Evolutionary conservation across 176 grass and related monocot species (phyloP).

Genomic region (Zea mays): DNA sequence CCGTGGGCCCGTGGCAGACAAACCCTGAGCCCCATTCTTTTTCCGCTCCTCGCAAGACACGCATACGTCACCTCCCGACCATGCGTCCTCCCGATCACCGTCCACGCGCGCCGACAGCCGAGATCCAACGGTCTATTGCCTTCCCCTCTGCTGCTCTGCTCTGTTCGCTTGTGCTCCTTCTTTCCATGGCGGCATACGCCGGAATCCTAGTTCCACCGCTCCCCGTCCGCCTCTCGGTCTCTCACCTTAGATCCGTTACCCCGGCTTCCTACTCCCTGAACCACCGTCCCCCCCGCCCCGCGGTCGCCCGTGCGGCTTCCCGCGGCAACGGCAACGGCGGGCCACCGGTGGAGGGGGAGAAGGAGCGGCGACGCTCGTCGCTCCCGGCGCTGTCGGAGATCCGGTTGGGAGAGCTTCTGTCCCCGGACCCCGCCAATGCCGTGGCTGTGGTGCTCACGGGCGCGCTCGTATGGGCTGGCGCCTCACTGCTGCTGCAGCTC

Average conservation of each 20-base stretch:
- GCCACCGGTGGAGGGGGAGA: constrained; percentile 31
- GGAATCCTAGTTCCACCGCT: constrained; percentile 18
- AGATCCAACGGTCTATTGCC: background rate
- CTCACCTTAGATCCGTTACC: background rate
- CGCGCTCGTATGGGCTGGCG: constrained; percentile 36
- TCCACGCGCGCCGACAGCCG: background rate
- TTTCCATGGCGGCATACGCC: constrained; percentile 39
- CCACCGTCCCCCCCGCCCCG: background rate
- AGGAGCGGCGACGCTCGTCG: background rate
- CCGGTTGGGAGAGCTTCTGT: constrained; percentile 40
- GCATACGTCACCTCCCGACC: background rate
- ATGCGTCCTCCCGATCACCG: background rate
- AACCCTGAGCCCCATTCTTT: too few species aligned
- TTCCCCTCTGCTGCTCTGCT: background rate
- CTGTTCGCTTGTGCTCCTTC: too few species aligned
- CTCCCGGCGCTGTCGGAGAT: constrained; percentile 35
- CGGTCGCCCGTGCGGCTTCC: background rate
- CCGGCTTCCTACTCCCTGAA: background rate
- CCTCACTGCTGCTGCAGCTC: constrained; percentile 44
- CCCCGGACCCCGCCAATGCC: constrained; percentile 43
- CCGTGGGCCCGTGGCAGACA: too few species aligned
- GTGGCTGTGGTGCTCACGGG: constrained; percentile 32
- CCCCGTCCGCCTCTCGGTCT: background rate
- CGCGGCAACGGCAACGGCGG: constrained; percentile 2
- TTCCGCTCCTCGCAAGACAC: background rate